Evolutionary conservation across 257 asterid species (phyloP).

Genomic region (Apocynum venetum): DNA sequence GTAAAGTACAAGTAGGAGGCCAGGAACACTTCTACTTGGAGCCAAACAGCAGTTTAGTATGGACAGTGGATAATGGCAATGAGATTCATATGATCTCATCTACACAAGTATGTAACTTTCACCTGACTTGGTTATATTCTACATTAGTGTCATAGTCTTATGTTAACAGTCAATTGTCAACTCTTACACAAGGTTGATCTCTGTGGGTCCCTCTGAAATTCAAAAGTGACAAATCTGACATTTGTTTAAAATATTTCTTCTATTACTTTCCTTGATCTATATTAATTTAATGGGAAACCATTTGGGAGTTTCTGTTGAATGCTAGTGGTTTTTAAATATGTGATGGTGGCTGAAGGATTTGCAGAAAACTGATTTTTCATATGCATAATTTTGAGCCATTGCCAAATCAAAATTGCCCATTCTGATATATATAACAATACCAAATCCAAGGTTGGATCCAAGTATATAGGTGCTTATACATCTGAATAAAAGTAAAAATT

Average conservation of each 20-base stretch:
- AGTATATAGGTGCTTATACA: neutral
- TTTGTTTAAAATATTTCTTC: neutral
- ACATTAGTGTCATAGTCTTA: no score
- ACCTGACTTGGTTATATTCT: neutral
- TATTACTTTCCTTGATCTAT: neutral
- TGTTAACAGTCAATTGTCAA: neutral
- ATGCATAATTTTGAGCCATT: neutral
- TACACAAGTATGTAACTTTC: slow-evolving; percentile 56
- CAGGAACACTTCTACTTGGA: slow-evolving; percentile 98
- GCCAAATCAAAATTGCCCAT: neutral
- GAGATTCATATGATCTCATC: slow-evolving; percentile 97
- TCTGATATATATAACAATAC: neutral
- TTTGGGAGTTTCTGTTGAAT: neutral
- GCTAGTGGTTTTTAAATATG: neutral
- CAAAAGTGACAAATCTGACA: neutral
- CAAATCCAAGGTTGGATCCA: neutral
- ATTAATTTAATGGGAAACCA: neutral
- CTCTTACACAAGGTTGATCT: neutral
- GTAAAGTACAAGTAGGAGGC: slow-evolving; percentile 84
- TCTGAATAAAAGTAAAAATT: neutral
- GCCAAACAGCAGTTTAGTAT: slow-evolving; percentile 75
- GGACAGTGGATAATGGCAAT: slow-evolving; percentile 92
- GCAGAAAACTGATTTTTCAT: neutral
- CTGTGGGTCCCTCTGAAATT: neutral
- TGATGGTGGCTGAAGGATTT: neutral